phyloP scores from a whole-genome alignment of 768 basidiomycete genomes.

The Pisolithus tinctorius region DNA sequence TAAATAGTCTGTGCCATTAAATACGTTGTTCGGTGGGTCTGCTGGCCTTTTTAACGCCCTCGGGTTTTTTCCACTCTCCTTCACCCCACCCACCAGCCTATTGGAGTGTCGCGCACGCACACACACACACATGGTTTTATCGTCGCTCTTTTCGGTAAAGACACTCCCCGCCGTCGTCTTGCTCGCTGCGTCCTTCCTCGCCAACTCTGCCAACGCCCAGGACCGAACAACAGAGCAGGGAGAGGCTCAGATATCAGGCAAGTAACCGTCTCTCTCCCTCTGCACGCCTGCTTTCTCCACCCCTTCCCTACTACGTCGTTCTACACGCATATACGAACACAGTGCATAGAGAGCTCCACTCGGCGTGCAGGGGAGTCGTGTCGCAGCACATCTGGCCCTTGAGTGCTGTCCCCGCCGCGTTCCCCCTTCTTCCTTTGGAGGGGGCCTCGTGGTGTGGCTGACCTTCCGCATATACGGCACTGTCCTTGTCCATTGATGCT shows the following conservation, averaged over 20 bases:
- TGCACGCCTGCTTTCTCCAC: not conserved
- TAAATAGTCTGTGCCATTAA: not conserved
- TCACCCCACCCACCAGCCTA: not conserved
- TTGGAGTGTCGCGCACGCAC: not conserved
- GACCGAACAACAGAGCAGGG: constrained; percentile 29
- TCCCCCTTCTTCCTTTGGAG: too few species aligned
- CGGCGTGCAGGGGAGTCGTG: too few species aligned
- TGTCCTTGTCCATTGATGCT: too few species aligned
- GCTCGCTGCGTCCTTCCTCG: constrained; percentile 3
- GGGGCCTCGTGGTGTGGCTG: too few species aligned
- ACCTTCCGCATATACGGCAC: too few species aligned
- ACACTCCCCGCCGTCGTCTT: constrained; percentile 3
- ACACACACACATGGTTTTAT: constrained; percentile 10
- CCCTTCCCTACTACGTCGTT: not conserved
- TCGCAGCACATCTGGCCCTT: too few species aligned
- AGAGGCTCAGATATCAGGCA: constrained; percentile 34
- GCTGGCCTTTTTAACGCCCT: not conserved
- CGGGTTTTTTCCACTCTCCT: not conserved
- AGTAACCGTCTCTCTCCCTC: constrained; percentile 1
- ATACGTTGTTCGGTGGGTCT: not conserved
- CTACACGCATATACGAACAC: not conserved
- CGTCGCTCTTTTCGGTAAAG: constrained; percentile 13
- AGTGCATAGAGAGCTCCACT: too few species aligned
- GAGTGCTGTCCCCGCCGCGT: too few species aligned
- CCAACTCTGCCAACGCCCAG: constrained; percentile 9